Evolutionary conservation across 2,329 filamentous ascomycete species (phyloP).

Genomic region (Colletotrichum scovillei): DNA sequence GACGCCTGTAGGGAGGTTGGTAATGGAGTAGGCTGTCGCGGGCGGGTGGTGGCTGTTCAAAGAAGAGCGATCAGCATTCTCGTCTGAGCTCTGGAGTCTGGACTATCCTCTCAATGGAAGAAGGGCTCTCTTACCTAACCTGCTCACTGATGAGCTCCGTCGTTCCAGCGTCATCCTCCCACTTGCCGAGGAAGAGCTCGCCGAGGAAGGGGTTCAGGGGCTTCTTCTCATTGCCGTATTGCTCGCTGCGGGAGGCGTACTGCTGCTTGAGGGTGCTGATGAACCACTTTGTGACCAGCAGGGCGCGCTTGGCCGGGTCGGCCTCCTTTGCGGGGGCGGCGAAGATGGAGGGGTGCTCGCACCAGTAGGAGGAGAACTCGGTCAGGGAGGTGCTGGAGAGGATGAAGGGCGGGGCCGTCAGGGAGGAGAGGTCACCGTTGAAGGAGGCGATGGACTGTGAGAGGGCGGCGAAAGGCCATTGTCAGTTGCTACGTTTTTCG

Average conservation of each 20-base stretch:
- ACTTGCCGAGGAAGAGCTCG: constrained; percentile 92
- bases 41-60: constrained; percentile 83
- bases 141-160: constrained; percentile 94
- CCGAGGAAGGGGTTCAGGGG: constrained; percentile 96
- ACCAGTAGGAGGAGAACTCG: constrained; percentile 87
- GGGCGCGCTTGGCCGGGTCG: constrained; percentile 83
- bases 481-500: neutral
- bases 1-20: constrained; percentile 86
- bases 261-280: constrained; percentile 92
- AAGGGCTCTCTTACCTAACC: constrained; percentile 70
- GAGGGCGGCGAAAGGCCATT: neutral
- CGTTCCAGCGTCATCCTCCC: constrained; percentile 84
- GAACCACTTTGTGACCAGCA: constrained; percentile 97
- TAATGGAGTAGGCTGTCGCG: constrained; percentile 93
- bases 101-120: no score
- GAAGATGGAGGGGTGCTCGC: constrained; percentile 81
- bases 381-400: constrained; percentile 82
- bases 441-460: constrained; percentile 80
- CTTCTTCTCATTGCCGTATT: constrained; percentile 94
- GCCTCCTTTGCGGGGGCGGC: constrained; percentile 83
- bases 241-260: constrained; percentile 78
- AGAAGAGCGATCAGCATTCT: neutral
- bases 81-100: neutral
- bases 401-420: constrained; percentile 86
- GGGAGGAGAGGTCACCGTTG: constrained; percentile 82